A percentile compares a stretch with the other conserved stretches of the same genome.
Conservation (phyloP, 2,329 filamentous ascomycete species). For the Cryphonectria japonica region DNA sequence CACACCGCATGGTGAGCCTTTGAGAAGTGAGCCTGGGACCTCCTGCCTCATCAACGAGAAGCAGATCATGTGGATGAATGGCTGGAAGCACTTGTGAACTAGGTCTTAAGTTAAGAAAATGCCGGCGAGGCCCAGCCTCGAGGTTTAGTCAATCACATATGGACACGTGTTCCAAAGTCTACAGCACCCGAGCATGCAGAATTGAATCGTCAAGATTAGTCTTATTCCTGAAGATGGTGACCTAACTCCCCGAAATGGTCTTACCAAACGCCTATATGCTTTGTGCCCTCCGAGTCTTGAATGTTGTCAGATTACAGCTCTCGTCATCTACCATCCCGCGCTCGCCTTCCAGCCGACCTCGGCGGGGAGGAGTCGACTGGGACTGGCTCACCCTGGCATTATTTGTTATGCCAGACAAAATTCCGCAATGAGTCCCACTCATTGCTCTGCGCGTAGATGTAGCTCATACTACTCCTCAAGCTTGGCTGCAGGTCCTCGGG, state of each 20-base stretch:
- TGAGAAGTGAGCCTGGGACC: conserved; percentile 47
- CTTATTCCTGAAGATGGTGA: not conserved
- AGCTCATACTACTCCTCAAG: conserved; percentile 92
- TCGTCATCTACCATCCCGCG: not conserved
- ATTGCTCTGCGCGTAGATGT: conserved; percentile 91
- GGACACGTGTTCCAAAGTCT: not conserved
- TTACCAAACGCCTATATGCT: conserved; percentile 14
- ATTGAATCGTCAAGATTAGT: not conserved
- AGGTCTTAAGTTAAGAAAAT: too few species aligned
- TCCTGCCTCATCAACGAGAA: conserved; percentile 62
- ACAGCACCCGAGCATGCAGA: not conserved
- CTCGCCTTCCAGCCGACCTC: not conserved
- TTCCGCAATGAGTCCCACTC: conserved; percentile 86
- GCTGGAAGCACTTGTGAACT: conserved; percentile 58
- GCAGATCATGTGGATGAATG: conserved; percentile 61
- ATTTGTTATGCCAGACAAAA: conserved; percentile 84
- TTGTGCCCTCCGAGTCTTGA: conserved; percentile 6
- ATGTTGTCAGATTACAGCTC: not conserved
- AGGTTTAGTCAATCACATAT: not conserved
- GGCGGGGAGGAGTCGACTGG: too few species aligned
- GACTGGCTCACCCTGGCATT: conserved; percentile 16
- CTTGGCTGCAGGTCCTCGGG: conserved; percentile 90
- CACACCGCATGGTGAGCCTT: conserved; percentile 37
- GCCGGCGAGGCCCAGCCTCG: not conserved
- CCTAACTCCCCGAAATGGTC: not conserved